Conservation (phyloP, 441 rosid genomes). For the Arabidopsis lyrata region DNA sequence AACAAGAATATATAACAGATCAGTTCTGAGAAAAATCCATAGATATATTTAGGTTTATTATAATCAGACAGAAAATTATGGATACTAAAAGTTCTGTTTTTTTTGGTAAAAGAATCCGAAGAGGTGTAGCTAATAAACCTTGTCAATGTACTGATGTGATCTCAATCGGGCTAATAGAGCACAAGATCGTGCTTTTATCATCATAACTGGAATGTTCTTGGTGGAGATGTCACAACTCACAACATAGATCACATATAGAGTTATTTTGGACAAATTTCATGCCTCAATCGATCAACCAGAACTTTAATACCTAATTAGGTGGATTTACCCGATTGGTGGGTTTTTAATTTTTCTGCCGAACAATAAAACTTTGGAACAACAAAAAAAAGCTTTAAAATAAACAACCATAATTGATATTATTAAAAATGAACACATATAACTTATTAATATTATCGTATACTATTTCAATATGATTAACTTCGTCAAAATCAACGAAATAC, state of each 20-base stretch:
- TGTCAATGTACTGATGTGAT: background rate
- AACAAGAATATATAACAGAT: too few species aligned
- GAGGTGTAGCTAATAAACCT: background rate
- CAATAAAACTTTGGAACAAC: background rate
- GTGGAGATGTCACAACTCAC: background rate
- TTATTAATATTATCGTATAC: background rate
- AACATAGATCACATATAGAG: background rate
- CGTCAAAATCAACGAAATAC: background rate
- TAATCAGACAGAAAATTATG: background rate
- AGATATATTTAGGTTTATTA: background rate
- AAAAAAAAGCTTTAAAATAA: too few species aligned
- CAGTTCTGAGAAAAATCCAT: background rate
- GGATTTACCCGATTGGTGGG: background rate
- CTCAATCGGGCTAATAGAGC: background rate
- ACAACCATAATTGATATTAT: too few species aligned
- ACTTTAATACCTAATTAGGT: background rate
- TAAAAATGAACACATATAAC: too few species aligned
- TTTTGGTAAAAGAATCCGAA: too few species aligned
- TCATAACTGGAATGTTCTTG: background rate
- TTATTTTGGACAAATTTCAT: background rate
- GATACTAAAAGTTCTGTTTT: too few species aligned
- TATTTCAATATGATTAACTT: background rate
- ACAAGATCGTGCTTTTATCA: background rate
- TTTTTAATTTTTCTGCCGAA: background rate
- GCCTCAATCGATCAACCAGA: background rate